A percentile compares a stretch with the other conserved stretches of the same genome.
phyloP scores from a whole-genome alignment of 2,329 filamentous ascomycete genomes.

The Alternaria infectoria region DNA sequence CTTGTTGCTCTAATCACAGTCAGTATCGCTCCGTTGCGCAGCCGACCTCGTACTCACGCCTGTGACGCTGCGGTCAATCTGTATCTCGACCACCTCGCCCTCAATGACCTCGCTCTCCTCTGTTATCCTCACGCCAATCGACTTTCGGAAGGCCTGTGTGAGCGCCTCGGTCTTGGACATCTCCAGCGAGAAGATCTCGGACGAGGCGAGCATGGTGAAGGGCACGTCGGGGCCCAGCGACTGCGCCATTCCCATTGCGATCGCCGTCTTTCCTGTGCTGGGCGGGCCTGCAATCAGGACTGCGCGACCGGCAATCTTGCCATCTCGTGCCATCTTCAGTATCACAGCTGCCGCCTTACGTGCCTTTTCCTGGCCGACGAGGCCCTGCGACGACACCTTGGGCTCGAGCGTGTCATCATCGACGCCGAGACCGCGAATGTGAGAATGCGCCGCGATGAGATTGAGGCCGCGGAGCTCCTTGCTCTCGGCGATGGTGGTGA shows the following conservation, averaged over 20 bases:
- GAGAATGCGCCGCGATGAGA: constrained; percentile 96
- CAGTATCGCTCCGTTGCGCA: constrained; percentile 12
- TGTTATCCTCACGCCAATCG: constrained; percentile 96
- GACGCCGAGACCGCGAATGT: constrained; percentile 94
- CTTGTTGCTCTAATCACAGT: constrained; percentile 73
- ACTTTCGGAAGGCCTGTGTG: constrained; percentile 98
- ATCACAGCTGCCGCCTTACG: constrained; percentile 96
- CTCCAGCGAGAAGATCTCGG: constrained; percentile 97
- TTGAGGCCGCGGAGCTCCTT: constrained; percentile 97
- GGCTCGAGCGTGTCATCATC: constrained; percentile 91
- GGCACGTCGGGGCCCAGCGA: constrained; percentile 92
- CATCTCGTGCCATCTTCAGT: constrained; percentile 98
- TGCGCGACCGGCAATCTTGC: constrained; percentile 95
- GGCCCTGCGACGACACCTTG: constrained; percentile 81
- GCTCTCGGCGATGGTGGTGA: constrained; percentile 87
- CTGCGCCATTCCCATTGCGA: constrained; percentile 98
- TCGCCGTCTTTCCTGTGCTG: constrained; percentile 96
- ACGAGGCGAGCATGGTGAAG: constrained; percentile 93
- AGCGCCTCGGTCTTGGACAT: constrained; percentile 99
- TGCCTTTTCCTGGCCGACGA: constrained; percentile 95
- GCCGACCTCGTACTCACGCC: constrained; percentile 60
- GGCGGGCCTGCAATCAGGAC: constrained; percentile 95
- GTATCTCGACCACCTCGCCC: constrained; percentile 97
- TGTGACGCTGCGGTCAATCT: constrained; percentile 95
- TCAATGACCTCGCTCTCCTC: constrained; percentile 99